Conservation (phyloP, 169 alveolate species). For the Cryptosporidium canis region DNA sequence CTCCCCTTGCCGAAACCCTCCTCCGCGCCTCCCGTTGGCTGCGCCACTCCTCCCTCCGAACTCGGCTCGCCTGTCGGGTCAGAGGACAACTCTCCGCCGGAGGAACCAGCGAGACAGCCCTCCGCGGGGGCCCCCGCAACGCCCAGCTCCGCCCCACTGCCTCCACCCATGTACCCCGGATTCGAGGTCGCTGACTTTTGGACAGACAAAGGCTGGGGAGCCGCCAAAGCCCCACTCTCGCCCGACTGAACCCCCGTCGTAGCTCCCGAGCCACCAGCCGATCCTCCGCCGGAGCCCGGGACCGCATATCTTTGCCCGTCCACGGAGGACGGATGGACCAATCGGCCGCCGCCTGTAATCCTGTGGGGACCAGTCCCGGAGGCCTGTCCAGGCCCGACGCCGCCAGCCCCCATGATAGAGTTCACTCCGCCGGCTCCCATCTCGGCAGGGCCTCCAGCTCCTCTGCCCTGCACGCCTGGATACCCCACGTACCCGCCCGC, state of each 20-base stretch:
- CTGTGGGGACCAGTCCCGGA: neutral
- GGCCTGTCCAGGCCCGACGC: conserved; percentile 5
- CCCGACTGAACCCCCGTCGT: neutral
- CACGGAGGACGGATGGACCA: neutral
- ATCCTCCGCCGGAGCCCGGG: neutral
- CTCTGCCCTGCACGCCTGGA: neutral
- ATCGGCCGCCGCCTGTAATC: neutral
- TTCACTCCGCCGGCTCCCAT: neutral
- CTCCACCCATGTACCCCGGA: conserved; percentile 12
- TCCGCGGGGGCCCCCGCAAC: neutral
- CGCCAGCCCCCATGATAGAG: neutral
- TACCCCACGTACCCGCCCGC: neutral
- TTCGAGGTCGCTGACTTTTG: neutral
- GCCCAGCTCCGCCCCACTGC: neutral
- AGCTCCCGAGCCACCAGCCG: conserved; percentile 3
- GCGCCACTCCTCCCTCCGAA: neutral
- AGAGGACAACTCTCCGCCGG: neutral
- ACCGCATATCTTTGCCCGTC: neutral
- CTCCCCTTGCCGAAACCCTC: neutral
- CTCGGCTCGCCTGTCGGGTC: neutral
- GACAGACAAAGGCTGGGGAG: neutral
- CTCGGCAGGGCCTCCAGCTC: neutral
- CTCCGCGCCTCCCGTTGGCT: neutral
- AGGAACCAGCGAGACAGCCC: neutral
- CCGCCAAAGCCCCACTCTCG: neutral